Evolutionary conservation across 1,284 basidiomycete genomes (phyloP), one percentile per base, ranked within the genome.

Genomic region (Naganishia sp.): DNA sequence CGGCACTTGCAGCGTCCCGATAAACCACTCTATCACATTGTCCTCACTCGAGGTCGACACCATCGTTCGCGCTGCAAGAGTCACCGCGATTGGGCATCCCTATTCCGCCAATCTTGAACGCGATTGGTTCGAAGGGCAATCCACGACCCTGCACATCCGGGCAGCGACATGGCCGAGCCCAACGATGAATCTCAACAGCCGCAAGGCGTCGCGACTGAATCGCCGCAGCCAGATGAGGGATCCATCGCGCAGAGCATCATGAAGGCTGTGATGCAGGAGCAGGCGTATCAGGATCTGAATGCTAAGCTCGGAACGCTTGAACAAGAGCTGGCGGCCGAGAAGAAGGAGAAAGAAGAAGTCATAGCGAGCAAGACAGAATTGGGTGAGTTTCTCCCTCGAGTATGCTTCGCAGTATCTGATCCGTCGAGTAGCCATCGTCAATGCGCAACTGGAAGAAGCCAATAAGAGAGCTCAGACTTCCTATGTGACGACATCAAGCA

Each of bases 261-360:
- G 42, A 55, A 65, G 32, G 43, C 39, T 25, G 65, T 68, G 15
- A 55, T 65, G 41, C 53, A 66, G 50, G 67, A 68, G 60, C 64
- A 68, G 51, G 63, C 63, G 10, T 64, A 63, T 32, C 67, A 68
- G 58, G 64, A 68, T 28, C 39, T 66, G 7, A 55, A 64, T 35
- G 55, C 57, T 6, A 47, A 61, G 35, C 21, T 66, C 25, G 53
- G 39, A 21, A 31, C 21, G 2, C 42, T 63, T 21, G 64, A 68
- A 31, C 28, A 46, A 31, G 55, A 63, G 46, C 31, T 61, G 25
- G 57, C 47, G 10, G 52, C 23, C 3, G 67, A 68, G 46, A 28
- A 41, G 31, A 49, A 63, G 47, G 60, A 61, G 28, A 66, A 65
- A 45, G 50, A 57, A 11, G 50, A 68, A 49, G 28, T 62, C 23